These are phyloP conservation scores for Russula griseocarnosa DNA, from an alignment of 768 basidiomycete genomes.

Conservation along the genomic window DNA sequence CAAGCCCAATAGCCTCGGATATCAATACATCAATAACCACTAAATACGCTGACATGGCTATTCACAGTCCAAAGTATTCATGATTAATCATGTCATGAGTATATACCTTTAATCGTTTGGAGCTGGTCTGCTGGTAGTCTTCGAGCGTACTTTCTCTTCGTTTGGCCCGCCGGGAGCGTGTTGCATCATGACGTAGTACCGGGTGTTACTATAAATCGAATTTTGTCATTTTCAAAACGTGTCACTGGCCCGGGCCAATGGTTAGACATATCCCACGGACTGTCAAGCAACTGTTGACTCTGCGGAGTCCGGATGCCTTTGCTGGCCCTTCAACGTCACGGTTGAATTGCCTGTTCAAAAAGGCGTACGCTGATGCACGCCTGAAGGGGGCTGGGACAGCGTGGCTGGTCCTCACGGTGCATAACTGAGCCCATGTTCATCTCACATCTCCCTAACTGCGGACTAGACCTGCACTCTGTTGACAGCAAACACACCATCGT, in stretches of 20 bases:
- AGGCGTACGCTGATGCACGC: constrained; percentile 64
- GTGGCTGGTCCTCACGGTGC: constrained; percentile 78
- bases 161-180: constrained; percentile 6
- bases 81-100: constrained; percentile 2
- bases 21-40: constrained; percentile 40
- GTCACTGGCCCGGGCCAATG: constrained; percentile 18
- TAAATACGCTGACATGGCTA: too few relatives aligned
- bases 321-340: constrained; percentile 52
- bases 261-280: constrained; percentile 53
- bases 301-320: constrained; percentile 59
- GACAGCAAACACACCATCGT: constrained; percentile 74
- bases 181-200: constrained; percentile 15
- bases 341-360: constrained; percentile 53
- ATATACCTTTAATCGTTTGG: background rate
- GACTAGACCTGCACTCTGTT: constrained; percentile 75
- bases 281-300: constrained; percentile 68
- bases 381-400: constrained; percentile 63
- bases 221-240: background rate
- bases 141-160: background rate
- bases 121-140: constrained; percentile 16
- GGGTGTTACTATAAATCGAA: constrained; percentile 5
- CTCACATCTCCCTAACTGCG: background rate
- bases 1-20: constrained; percentile 50
- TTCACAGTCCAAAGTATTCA: background rate
- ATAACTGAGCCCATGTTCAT: constrained; percentile 14